These are phyloP conservation scores for Phallus indusiatus DNA, from an alignment of 768 basidiomycete species.

Conservation along the genomic window DNA sequence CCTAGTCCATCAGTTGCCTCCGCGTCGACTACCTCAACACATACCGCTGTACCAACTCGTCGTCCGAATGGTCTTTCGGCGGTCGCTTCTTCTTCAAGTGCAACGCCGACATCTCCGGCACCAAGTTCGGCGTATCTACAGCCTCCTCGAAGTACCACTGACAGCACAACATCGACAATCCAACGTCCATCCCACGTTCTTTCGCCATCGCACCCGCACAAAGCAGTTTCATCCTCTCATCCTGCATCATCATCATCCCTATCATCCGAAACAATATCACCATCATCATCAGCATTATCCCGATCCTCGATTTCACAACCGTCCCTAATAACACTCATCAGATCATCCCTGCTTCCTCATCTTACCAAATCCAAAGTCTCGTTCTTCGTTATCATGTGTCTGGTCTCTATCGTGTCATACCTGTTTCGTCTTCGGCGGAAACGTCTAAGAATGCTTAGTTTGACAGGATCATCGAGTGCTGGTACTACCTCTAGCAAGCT, in stretches of 20 bases:
- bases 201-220: constrained; percentile 14
- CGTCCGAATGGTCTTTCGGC: constrained; percentile 22
- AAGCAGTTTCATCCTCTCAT: constrained; percentile 10
- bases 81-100: constrained; percentile 12
- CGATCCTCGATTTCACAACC: constrained; percentile 7
- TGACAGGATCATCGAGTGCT: constrained; percentile 4
- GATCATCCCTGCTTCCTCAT: constrained; percentile 39
- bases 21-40: constrained; percentile 62
- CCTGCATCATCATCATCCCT: constrained; percentile 13
- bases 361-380: constrained; percentile 37
- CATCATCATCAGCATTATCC: constrained; percentile 10
- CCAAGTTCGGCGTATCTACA: constrained; percentile 16
- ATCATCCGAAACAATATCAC: constrained; percentile 4
- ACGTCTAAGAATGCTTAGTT: constrained; percentile 20
- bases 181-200: constrained; percentile 15
- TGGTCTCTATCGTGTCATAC: constrained; percentile 36
- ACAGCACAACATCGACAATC: constrained; percentile 18
- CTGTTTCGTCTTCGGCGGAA: constrained; percentile 42
- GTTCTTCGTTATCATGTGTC: constrained; percentile 33
- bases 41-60: constrained; percentile 55
- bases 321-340: constrained; percentile 32
- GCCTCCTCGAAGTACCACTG: constrained; percentile 18
- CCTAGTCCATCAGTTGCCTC: constrained; percentile 46
- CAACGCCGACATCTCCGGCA: constrained; percentile 19
- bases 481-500: background rate